Evolutionary conservation across 306 rosid genomes (phyloP).

Genomic region (Vigna radiata): DNA sequence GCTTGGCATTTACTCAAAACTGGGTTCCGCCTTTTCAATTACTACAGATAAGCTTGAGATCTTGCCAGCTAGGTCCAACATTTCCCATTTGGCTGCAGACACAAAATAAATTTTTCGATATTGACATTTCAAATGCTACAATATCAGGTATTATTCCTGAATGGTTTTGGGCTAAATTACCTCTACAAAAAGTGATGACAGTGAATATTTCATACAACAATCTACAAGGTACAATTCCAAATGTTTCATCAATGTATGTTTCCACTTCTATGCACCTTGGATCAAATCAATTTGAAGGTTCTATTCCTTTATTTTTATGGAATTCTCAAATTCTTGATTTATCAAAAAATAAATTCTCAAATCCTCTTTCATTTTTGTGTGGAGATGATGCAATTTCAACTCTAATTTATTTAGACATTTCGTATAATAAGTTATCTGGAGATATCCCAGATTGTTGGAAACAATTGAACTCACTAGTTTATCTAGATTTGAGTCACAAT

Average conservation of each 20-base stretch:
- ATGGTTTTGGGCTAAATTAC: slow-evolving; percentile 31
- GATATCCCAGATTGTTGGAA: no score
- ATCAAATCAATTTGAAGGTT: background rate
- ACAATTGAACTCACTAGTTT: no score
- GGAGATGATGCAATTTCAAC: no score
- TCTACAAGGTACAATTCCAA: background rate
- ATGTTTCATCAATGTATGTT: background rate
- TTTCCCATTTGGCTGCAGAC: slow-evolving; percentile 40
- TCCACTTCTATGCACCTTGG: background rate
- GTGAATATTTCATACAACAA: slow-evolving; percentile 1
- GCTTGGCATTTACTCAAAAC: background rate
- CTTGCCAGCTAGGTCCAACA: slow-evolving; percentile 33
- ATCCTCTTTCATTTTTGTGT: no score
- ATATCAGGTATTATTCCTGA: background rate
- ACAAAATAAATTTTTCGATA: accelerated
- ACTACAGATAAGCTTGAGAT: background rate
- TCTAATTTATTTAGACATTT: no score
- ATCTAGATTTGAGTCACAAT: no score
- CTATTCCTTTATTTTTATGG: background rate
- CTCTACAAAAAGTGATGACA: accelerated
- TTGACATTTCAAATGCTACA: slow-evolving; percentile 11
- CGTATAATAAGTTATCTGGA: no score
- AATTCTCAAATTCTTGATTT: no score
- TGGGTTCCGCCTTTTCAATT: slow-evolving; percentile 33
- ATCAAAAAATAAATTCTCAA: no score